phyloP scores from a whole-genome alignment of 1,284 basidiomycete genomes.

The Ceratobasidium papillatum region DNA sequence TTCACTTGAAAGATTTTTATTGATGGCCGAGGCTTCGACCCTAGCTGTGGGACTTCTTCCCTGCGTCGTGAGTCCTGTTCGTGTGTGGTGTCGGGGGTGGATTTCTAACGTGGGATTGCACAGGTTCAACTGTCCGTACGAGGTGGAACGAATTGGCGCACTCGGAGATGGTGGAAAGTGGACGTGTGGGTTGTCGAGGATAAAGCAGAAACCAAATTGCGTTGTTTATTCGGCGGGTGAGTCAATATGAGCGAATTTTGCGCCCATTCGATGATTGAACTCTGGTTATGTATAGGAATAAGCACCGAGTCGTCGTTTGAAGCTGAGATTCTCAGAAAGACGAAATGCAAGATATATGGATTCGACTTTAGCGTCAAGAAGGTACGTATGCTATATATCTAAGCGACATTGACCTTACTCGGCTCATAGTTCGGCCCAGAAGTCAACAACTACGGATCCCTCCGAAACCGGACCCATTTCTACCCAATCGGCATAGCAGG shows the following conservation, averaged over 20 bases:
- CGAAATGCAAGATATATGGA: slow-evolving; percentile 69
- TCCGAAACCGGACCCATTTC: slow-evolving; percentile 56
- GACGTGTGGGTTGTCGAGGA: slow-evolving; percentile 45
- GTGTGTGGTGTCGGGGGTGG: neutral
- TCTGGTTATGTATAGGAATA: slow-evolving; percentile 42
- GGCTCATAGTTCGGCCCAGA: slow-evolving; percentile 59
- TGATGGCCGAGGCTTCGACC: neutral
- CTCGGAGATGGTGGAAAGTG: slow-evolving; percentile 47
- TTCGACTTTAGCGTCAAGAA: slow-evolving; percentile 67
- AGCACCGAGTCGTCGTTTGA: slow-evolving; percentile 48
- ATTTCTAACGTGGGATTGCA: neutral
- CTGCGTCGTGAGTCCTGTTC: slow-evolving; percentile 37
- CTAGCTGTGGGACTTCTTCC: slow-evolving; percentile 47
- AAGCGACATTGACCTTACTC: neutral
- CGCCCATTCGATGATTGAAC: neutral
- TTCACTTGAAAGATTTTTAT: neutral
- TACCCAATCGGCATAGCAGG: slow-evolving; percentile 57
- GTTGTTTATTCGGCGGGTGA: slow-evolving; percentile 47
- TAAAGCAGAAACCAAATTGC: slow-evolving; percentile 44
- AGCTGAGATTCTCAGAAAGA: slow-evolving; percentile 59
- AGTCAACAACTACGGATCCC: slow-evolving; percentile 51
- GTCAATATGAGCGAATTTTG: neutral
- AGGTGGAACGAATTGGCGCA: slow-evolving; percentile 44
- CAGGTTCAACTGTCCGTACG: slow-evolving; percentile 46
- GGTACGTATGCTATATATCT: slow-evolving; percentile 53